These are phyloP conservation scores for Magnusiomyces starmeri DNA, from an alignment of 1,139 yeast species.

Conservation along the genomic window DNA sequence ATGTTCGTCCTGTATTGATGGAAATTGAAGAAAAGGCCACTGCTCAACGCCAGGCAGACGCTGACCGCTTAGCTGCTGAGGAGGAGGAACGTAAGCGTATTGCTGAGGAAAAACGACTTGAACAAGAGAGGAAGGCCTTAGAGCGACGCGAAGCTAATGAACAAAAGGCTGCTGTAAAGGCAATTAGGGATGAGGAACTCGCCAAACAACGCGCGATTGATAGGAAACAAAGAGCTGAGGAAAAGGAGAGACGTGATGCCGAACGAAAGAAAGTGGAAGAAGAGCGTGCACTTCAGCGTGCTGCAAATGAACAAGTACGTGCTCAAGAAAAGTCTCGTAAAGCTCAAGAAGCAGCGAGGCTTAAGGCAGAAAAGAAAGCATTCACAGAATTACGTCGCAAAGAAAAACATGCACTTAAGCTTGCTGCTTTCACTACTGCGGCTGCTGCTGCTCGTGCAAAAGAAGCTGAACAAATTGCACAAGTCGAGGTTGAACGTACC, in stretches of 20 bases:
- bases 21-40: slow-evolving; percentile 68
- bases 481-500: slow-evolving; percentile 25
- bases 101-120: slow-evolving; percentile 30
- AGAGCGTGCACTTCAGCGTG: slow-evolving; percentile 9
- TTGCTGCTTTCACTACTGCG: slow-evolving; percentile 19
- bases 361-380: slow-evolving; percentile 17
- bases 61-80: slow-evolving; percentile 46
- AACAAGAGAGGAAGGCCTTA: slow-evolving; percentile 20
- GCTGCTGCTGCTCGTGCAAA: slow-evolving; percentile 27
- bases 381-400: slow-evolving; percentile 11
- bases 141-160: slow-evolving; percentile 26
- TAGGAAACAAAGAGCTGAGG: slow-evolving; percentile 17
- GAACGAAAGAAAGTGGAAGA: slow-evolving; percentile 16
- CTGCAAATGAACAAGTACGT: slow-evolving; percentile 5
- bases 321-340: slow-evolving; percentile 18
- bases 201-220: slow-evolving; percentile 21
- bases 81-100: slow-evolving; percentile 41
- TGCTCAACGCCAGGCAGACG: slow-evolving; percentile 64
- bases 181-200: slow-evolving; percentile 22
- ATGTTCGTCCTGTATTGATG: slow-evolving; percentile 77
- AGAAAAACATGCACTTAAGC: slow-evolving; percentile 16
- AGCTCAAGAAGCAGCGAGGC: slow-evolving; percentile 16
- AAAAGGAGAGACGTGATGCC: slow-evolving; percentile 18
- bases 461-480: slow-evolving; percentile 22
- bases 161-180: slow-evolving; percentile 27